Evolutionary conservation across 495 filamentous ascomycete genomes (phyloP), one percentile per base, ranked within the genome.

Genomic region (Talaromyces proteolyticus): DNA sequence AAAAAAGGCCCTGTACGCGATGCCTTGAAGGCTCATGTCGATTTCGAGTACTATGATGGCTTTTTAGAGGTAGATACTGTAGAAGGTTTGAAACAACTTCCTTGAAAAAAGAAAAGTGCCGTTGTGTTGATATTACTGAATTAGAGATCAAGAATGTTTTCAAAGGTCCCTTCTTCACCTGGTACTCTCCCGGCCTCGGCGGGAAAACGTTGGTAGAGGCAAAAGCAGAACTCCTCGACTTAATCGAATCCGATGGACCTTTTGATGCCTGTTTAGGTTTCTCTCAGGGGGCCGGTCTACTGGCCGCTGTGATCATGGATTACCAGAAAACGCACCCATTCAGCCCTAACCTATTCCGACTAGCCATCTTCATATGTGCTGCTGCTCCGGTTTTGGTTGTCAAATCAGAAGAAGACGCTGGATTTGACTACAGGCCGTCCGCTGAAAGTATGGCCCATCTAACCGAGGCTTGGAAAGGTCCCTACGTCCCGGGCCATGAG

Each of bases 231-330:
- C 57, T 59, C 17, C 20, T 60, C 11, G 51, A 57, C n/a, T 55
- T 62, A 6, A 65, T 74, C 17, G 50, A 61, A 11, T 52, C 47
- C 2, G 51, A 72, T 11, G 69, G 69, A 6, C 72, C 72, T 14
- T 75, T 74, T 45, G 72, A 75, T 23, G 72, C 54, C 2, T 62
- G 74, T 8, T 64, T 75, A 44, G 70, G 69, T 5, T 75, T 75
- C 54, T 73, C 69, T 6, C 69, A 75, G 38, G 72, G 72, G 24
- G 70, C 59, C 4, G 67, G 64, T 1, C 59, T 75, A 0, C 67
- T 69, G 8, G 61, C 55, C 6, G 57, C 61, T 1, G 45, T 73
- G 16, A 57, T 77, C 18, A 50, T 59, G 4, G 58, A 71, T 29
- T 64, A 71, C 38, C 60, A 57, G n/a, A 57, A 67, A 40, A 53